Evolutionary conservation across 1,139 yeast genomes (phyloP).

Genomic region (Kodamaea derodonti): DNA sequence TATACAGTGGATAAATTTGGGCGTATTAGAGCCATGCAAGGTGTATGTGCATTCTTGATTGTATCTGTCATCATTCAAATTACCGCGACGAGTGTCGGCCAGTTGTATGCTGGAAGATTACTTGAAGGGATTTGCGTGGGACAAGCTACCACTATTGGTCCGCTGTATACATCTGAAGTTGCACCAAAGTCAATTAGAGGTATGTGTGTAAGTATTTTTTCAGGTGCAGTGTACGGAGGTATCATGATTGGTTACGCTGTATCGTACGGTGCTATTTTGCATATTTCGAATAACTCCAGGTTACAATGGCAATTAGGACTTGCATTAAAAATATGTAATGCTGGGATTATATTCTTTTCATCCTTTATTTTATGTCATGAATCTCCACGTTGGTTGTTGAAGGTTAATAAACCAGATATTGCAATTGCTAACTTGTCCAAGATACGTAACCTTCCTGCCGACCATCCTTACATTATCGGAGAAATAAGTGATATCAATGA

Average conservation of each 20-base stretch:
- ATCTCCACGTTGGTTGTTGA: conserved; percentile 46
- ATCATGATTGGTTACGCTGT: conserved; percentile 50
- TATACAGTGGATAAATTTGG: conserved; percentile 53
- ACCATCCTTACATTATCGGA: conserved; percentile 49
- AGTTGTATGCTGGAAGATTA: conserved; percentile 51
- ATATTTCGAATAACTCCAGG: conserved; percentile 25
- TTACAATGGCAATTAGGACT: conserved; percentile 32
- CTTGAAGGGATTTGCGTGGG: conserved; percentile 56
- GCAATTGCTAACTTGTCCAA: conserved; percentile 38
- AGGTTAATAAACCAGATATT: conserved; percentile 30
- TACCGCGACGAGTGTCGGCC: conserved; percentile 42
- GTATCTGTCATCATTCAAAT: conserved; percentile 47
- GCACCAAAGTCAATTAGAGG: conserved; percentile 55
- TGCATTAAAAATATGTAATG: conserved; percentile 33
- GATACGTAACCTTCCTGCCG: conserved; percentile 47
- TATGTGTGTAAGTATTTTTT: conserved; percentile 44
- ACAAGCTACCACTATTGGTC: conserved; percentile 55
- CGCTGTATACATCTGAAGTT: conserved; percentile 50
- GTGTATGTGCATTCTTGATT: conserved; percentile 42
- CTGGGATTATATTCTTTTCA: conserved; percentile 37
- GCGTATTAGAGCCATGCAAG: conserved; percentile 49
- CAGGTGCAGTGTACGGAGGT: conserved; percentile 56
- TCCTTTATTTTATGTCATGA: conserved; percentile 38
- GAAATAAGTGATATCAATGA: conserved; percentile 51
- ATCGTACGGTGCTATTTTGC: conserved; percentile 39